phyloP scores from a whole-genome alignment of 2,329 filamentous ascomycete genomes.

The Metarhizium sp. region DNA sequence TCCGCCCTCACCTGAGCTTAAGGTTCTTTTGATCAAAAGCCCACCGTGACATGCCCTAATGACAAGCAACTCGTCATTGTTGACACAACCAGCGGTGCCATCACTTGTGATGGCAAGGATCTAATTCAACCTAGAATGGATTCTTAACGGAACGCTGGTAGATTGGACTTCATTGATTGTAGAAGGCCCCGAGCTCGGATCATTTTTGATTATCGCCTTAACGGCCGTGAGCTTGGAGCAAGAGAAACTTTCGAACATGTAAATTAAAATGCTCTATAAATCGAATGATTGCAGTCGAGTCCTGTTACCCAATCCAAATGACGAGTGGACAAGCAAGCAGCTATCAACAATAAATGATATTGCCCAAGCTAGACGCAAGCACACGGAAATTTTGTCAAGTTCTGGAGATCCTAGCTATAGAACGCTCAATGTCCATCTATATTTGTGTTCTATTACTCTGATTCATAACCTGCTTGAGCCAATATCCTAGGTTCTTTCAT shows the following conservation, averaged over 20 bases:
- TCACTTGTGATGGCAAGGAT: slow-evolving; percentile 63
- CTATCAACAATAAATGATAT: not conserved
- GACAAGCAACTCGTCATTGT: not conserved
- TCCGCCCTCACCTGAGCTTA: not conserved
- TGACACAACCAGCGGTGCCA: slow-evolving; percentile 57
- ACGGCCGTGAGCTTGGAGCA: slow-evolving; percentile 26
- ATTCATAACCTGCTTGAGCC: no score
- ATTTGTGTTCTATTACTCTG: slow-evolving; percentile 1
- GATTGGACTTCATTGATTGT: slow-evolving; percentile 32
- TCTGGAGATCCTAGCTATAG: not conserved
- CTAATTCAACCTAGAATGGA: slow-evolving; percentile 57
- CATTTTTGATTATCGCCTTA: slow-evolving; percentile 14
- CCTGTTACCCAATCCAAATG: not conserved
- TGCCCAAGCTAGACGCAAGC: not conserved
- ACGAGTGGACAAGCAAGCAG: not conserved
- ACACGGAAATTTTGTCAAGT: not conserved
- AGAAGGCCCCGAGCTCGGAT: slow-evolving; percentile 28
- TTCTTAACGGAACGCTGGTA: slow-evolving; percentile 82
- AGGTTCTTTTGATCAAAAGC: not conserved
- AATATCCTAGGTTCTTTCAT: not conserved
- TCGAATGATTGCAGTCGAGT: not conserved
- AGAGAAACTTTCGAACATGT: slow-evolving; percentile 33
- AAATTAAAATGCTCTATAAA: not conserved
- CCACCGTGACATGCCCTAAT: not conserved
- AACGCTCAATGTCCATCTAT: not conserved